Base-by-base conservation (phyloP, 2,329 filamentous ascomycete genomes). In the Epichloe typhina region DNA sequence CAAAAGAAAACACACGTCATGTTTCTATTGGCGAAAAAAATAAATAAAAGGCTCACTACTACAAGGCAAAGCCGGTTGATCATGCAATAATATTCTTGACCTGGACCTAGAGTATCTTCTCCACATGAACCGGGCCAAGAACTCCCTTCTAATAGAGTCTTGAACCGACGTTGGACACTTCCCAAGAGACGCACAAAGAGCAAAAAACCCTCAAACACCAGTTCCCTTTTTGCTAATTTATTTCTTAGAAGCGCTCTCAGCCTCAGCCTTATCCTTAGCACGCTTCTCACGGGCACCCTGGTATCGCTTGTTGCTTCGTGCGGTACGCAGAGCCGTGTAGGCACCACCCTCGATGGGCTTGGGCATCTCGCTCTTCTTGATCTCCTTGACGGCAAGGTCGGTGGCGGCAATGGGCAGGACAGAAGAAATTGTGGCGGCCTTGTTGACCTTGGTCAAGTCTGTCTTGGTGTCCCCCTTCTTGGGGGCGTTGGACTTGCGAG, bases 401-500 rank as follows among this genome's bases (percentile, higher is more conserved):
- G 77, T 71, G 73, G 83, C 79, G 71, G 73, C 74, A 72, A 95
- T 85, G 67, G 89, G 88, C 66, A 95, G 76, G 62, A 76, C 69
- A 58, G 75, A 69, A 53, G 66, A 62, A 61, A 68, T 52, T 53
- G 46, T 55, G 59, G 72, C 66, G 62, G 75, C 73, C 68, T 75
- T 78, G 67, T 78, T 73, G 69, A 81, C 80, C 64, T 83, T 84
- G 69, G 72, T 72, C 61, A 77, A 66, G 74, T 93, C 83, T 83
- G 91, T 86, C 70, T 87, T 87, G 72, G 84, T 84, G 75, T 95
- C 88, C 72, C 87, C 87, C 71, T 86, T 85, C 88, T 95, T 96
- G 76, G 84, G 82, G 76, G 93, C 83, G 76, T 90, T 90, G 71
- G 82, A 82, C 76, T 88, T 89, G 80, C 89, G 88, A 70, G 93